Evolutionary conservation across 306 rosid genomes (phyloP), one percentile per base, ranked within the genome.

Genomic region (Nissolia schottii): DNA sequence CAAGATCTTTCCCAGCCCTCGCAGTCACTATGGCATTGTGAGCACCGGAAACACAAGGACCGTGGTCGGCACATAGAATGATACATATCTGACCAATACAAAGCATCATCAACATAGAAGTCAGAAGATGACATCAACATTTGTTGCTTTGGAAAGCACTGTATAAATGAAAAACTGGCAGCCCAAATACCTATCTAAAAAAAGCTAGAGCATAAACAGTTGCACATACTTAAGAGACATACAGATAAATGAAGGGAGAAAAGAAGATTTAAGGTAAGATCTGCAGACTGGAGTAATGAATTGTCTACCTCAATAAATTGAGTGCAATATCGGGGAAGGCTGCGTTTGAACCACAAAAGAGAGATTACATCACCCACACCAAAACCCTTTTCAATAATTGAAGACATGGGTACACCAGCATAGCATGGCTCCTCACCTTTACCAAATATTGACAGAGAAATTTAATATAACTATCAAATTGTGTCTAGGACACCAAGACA

Each of bases 11-110:
- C 73, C 97, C 97, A 55, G 97, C 97, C 78, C 97, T 88, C 54
- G 97, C 94, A 5, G 97, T 91, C 64, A 91, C 97, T 43, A 91
- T 91, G 35, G 97, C 67, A 82, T 91, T 91, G 82, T 91, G 97
- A 79, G 97, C 95, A 73, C 97, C 97, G 35, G 97, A 91, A 50
- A 88, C 95, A n/a, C 96, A 88, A 12, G 97, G 97, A 80, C 97
- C 97, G 59, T 91, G 97, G 85, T 91, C 97, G 20, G 97, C 97
- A 80, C 97, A 91, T 37, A 91, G 77, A 90, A 91, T 88, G 79
- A 88, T 74, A 31, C 95, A 91, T 61, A 91, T 91, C 97, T 91
- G 83, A 56, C 45, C 77, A 78, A 79, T 29, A 70, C 20, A 51
- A 67, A n/a, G 40, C 24, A 70, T 83, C 70, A 76, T 59, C 53